phyloP scores from a whole-genome alignment of 2,329 filamentous ascomycete genomes.

The Aschersonia sp. region DNA sequence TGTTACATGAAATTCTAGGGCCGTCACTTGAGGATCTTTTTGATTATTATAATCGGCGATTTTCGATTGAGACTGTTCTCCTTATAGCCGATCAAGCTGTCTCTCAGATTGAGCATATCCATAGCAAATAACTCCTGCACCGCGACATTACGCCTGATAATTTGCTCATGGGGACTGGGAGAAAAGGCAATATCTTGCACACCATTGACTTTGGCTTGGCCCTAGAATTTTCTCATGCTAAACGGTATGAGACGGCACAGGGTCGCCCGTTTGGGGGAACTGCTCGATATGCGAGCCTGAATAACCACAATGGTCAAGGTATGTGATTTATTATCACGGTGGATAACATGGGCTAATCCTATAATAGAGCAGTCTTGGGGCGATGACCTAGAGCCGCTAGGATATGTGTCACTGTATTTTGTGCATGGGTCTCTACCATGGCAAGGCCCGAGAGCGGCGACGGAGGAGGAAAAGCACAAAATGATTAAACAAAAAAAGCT shows the following conservation, averaged over 20 bases:
- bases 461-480: constrained; percentile 99
- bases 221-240: constrained; percentile 2
- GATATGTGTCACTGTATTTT: constrained; percentile 99
- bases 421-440: constrained; percentile 96
- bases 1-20: constrained; percentile 94
- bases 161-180: constrained; percentile 43
- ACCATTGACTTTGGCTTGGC: constrained; percentile 97
- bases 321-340: not conserved
- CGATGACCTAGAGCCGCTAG: constrained; percentile 88
- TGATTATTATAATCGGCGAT: constrained; percentile 99
- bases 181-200: constrained; percentile 51
- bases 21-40: constrained; percentile 95
- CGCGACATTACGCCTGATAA: constrained; percentile 97
- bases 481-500: constrained; percentile 99
- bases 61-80: constrained; percentile 94
- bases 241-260: not conserved
- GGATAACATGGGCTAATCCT: not conserved
- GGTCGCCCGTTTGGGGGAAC: not conserved
- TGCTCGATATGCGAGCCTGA: not conserved
- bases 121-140: constrained; percentile 84
- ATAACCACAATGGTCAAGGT: not conserved
- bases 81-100: constrained; percentile 95
- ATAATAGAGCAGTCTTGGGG: not conserved
- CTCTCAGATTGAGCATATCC: constrained; percentile 4
- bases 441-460: constrained; percentile 97